phyloP scores from a whole-genome alignment of 2,329 filamentous ascomycete species.

The Nigrospora sphaerica region DNA sequence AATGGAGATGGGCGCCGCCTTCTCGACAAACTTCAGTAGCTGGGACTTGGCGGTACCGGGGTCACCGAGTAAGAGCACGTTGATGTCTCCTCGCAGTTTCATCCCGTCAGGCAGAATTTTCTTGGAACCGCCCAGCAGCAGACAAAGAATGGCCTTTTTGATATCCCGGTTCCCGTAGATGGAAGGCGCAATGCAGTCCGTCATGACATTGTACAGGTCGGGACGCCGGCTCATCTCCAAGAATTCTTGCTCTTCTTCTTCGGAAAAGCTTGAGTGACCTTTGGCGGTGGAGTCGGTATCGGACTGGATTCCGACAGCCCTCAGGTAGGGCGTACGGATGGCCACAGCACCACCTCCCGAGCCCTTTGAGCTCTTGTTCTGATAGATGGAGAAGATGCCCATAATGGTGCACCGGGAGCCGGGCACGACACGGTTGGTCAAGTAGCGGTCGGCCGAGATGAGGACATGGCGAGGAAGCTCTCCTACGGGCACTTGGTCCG shows the following conservation, averaged over 20 bases:
- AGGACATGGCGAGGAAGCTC: slow-evolving; percentile 92
- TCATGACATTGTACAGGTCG: slow-evolving; percentile 87
- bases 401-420: slow-evolving; percentile 92
- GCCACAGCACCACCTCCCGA: slow-evolving; percentile 76
- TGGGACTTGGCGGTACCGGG: slow-evolving; percentile 98
- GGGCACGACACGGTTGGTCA: slow-evolving; percentile 92
- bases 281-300: slow-evolving; percentile 87
- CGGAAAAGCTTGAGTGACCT: slow-evolving; percentile 75
- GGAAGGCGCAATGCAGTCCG: slow-evolving; percentile 89
- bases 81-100: slow-evolving; percentile 96
- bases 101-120: slow-evolving; percentile 97
- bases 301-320: slow-evolving; percentile 85
- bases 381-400: slow-evolving; percentile 97
- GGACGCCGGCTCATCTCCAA: slow-evolving; percentile 81
- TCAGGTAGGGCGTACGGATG: slow-evolving; percentile 89
- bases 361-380: slow-evolving; percentile 80
- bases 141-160: slow-evolving; percentile 92
- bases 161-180: slow-evolving; percentile 96
- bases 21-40: slow-evolving; percentile 93
- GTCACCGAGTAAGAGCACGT: slow-evolving; percentile 91
- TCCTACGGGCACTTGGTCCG: slow-evolving; percentile 94
- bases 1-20: slow-evolving; percentile 91
- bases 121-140: slow-evolving; percentile 90
- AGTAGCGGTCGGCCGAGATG: slow-evolving; percentile 90
- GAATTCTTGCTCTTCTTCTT: slow-evolving; percentile 97